Evolutionary conservation across 345 rosid species (phyloP), one percentile per base, ranked within the genome.

Genomic region (Durio zibethinus): DNA sequence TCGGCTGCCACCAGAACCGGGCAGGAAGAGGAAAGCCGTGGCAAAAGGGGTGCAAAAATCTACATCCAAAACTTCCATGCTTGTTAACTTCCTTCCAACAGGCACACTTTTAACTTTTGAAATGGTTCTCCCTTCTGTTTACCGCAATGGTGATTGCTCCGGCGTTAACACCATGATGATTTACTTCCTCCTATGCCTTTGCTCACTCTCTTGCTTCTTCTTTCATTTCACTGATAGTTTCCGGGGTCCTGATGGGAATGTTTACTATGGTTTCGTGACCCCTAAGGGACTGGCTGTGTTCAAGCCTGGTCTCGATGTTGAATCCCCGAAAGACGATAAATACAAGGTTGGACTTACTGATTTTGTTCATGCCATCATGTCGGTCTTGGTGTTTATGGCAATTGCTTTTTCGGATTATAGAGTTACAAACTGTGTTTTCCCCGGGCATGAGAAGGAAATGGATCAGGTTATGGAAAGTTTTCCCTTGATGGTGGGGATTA

Each of bases 401-500:
- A 87, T 91, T 14, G 94, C 94, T 10, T 84, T 91, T 29, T 89
- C 97, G 9, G 97, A 91, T 53, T 81, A 85, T 6, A 81, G 97
- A 31, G 91, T 91, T 3, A 90, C 92, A 0, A 77, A 80, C 6
- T 88, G 93, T 56, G 38, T 90, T 84, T 82, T 91, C 53, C 90
- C 91, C 0, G 87, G 92, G 47, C 88, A 90, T 35, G 87, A 82
- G 77, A 87, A 90, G 84, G 94, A 91, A 79, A 85, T 91, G 88
- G 90, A 87, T 73, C 91, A 91, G 79, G 89, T 91, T 18, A 88
- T 90, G 97, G 97, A 90, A 82, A 91, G 94, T 77, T 90, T 91
- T 14, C 97, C 97, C 10, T 73, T 90, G 42, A 91, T 91, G 94
- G 90, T 90, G 20, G 92, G 97, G 25, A 79, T 90, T 45, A 82